A percentile compares a stretch with the other conserved stretches of the same genome.
phyloP scores from a whole-genome alignment of 228 moss, liverwort and hornwort species.

The Sphagnum fallax region DNA sequence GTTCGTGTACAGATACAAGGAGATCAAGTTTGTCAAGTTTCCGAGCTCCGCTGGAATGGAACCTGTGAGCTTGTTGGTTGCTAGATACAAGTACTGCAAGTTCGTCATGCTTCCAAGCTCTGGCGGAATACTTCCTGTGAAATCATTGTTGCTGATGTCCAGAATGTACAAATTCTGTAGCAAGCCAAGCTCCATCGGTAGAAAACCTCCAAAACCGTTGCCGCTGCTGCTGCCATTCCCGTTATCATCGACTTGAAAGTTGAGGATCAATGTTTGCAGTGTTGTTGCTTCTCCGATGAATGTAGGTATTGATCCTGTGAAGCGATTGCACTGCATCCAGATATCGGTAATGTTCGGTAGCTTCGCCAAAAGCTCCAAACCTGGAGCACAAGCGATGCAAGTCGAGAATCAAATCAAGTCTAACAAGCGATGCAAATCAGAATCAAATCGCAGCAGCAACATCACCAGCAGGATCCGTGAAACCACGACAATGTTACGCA shows the following conservation, averaged over 20 bases:
- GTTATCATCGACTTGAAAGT: conserved; percentile 1
- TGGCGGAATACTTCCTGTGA: conserved; percentile 7
- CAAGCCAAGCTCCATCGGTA: conserved; percentile 7
- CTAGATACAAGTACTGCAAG: not conserved
- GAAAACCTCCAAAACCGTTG: conserved; percentile 7
- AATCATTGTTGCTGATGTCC: not conserved
- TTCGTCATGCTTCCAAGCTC: conserved; percentile 3
- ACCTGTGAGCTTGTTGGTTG: conserved; percentile 5
- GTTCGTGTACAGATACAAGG: conserved; percentile 2
- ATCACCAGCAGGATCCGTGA: not conserved
- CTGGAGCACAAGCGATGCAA: not conserved
- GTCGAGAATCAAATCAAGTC: too few relatives aligned
- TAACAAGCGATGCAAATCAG: not conserved
- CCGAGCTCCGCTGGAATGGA: conserved; percentile 7
- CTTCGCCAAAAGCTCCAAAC: conserved; percentile 7
- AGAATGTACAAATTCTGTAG: conserved; percentile 1
- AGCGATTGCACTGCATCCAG: conserved; percentile 8
- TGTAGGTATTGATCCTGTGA: conserved; percentile 17
- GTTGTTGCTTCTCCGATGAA: not conserved
- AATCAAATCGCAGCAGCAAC: not conserved
- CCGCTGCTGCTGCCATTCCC: not conserved
- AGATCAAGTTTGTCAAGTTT: not conserved
- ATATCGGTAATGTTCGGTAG: conserved; percentile 5
- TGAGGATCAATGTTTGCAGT: conserved; percentile 4
- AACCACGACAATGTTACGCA: not conserved